Base-by-base conservation (phyloP, 495 filamentous ascomycete genomes). In the Lindgomyces ingoldianus region DNA sequence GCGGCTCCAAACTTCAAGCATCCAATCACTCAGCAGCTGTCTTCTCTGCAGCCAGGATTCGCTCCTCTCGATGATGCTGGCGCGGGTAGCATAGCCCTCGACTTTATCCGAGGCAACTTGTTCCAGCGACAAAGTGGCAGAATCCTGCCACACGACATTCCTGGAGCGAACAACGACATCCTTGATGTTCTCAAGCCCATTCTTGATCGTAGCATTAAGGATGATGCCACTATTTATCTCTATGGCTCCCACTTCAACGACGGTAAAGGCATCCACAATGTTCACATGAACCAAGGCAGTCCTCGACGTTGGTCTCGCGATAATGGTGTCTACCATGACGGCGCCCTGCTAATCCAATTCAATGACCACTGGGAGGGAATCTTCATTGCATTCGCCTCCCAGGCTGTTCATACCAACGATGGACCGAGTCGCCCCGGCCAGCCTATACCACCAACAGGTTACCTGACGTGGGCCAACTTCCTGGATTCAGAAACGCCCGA, bases 211-310 rank as follows among this genome's bases (percentile, higher is more conserved):
- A 18, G 8, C n/a, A 47, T 47, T n/a, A n/a, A n/a, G 21, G n/a
- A 47, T 8, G 18, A 47, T 8, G 45, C 45, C 45, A 18, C 45
- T 4, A 47, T 47, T 24, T 47, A 47, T n/a, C 6, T 47, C 45
- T 47, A 47, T n/a, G 45, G 45, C 16, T 47, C 45, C 8, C 45
- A 47, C 45, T 47, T 47, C n/a, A 47, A 24, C 45, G 45, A 47
- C 45, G 45, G 45, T 8, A 47, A 47, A 24, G 45, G 45, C 45
- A 47, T 47, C 45, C 45, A 47, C 45, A 47, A 47, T n/a, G 45
- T 47, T 4, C 45, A 47, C 45, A 47, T 47, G 45, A 47, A 47
- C 45, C 45, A 47, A 18, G 45, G 45, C 45, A 47, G 45, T 24
- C 45, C 45, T 4, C 45, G 45, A 4, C 16, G 21, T 8, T 47